These are phyloP conservation scores for Penicillium steckii DNA, from an alignment of 495 filamentous ascomycete species.

Conservation along the genomic window DNA sequence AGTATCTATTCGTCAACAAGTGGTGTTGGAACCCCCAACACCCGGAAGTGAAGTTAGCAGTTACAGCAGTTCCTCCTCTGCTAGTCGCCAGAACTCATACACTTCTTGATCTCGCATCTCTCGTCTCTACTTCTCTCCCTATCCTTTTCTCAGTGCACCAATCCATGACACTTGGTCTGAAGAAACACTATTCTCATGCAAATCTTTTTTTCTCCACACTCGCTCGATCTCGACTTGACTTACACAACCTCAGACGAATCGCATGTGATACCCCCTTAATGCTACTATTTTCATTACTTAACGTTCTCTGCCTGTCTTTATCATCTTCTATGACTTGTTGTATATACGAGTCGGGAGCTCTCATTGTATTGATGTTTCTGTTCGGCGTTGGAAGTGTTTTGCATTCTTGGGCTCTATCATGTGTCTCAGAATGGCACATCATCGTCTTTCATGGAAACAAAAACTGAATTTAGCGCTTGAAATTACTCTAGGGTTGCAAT, in stretches of 20 bases:
- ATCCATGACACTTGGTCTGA: neutral
- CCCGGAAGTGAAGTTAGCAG: conserved; percentile 41
- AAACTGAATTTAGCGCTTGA: neutral
- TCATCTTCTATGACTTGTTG: conserved; percentile 5
- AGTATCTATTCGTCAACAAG: conserved; percentile 59
- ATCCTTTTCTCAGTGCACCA: neutral
- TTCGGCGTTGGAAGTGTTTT: conserved; percentile 2
- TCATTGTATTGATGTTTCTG: neutral
- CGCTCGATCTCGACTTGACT: conserved; percentile 26
- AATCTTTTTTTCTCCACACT: conserved; percentile 6
- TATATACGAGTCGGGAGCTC: neutral
- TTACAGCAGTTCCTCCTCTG: conserved; percentile 31
- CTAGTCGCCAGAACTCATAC: conserved; percentile 39
- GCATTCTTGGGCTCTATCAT: neutral
- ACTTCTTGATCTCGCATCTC: conserved; percentile 15
- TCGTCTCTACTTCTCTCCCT: neutral
- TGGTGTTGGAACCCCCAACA: conserved; percentile 54
- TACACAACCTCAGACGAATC: conserved; percentile 20
- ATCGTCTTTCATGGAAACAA: no score
- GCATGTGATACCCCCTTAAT: conserved; percentile 33
- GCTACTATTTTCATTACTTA: conserved; percentile 2
- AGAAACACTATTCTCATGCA: neutral
- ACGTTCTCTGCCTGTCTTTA: conserved; percentile 1
- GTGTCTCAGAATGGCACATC: no score
- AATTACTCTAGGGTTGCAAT: neutral